Evolutionary conservation across 441 rosid species (phyloP), one percentile per base, ranked within the genome.

Genomic region (Iberis amara): DNA sequence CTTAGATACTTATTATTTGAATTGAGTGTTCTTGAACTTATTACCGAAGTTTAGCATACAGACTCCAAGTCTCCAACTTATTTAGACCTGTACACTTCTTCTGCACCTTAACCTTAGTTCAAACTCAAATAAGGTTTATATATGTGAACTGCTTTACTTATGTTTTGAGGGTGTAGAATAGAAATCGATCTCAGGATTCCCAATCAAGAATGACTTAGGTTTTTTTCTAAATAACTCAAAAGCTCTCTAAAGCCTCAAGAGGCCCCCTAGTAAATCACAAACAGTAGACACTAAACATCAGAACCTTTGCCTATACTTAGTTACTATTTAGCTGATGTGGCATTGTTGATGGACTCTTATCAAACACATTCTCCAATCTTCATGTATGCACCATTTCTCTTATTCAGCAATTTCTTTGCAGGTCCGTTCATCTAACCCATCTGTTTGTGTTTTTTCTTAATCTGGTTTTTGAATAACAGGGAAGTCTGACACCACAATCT

Each of bases 401-500:
- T 59, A 40, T 39, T 14, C 26, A 18, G 10, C 8, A 11, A 38
- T 41, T 62, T 47, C 10, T 33, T 18, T 40, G 39, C 35, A 12
- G 3, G 15, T n/a, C 48, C 52, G 4, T 11, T 59, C 35, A 13
- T 24, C 39, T 45, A 15, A 56, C 45, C 47, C 26, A 57, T 15
- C 45, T 38, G 32, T 49, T 47, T 9, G 11, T 12, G 24, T 52
- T 37, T 37, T 11, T 35, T 47, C 12, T 11, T 62, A 41, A 33
- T 66, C 7, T 48, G 12, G 48, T 37, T 61, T 60, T 52, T 61
- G 52, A n/a, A 31, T 69, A 50, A 47, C 73, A 85, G 95, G 79
- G 81, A 52, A 72, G 23, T 64, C 42, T 48, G 47, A 61, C 71
- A 55, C 85, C 72, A 39, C 81, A 73, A 53, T 73, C 85, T 49